Base-by-base conservation (phyloP, 2,329 filamentous ascomycete species). In the Nannizziopsis barbatae region DNA sequence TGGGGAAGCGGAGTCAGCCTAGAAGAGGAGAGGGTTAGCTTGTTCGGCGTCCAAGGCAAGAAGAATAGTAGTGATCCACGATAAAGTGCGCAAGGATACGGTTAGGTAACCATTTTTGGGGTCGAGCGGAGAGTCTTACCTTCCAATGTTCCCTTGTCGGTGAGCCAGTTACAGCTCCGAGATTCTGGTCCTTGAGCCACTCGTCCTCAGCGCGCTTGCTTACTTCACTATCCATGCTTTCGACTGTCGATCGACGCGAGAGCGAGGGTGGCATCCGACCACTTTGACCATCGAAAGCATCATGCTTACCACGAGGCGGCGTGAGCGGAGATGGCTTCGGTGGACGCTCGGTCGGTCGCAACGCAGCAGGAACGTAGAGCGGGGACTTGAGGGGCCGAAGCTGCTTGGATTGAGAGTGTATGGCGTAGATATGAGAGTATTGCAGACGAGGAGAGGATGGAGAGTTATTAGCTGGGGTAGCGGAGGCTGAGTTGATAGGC, bases 141-240 rank as follows among this genome's bases (percentile, higher is more conserved):
- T 82, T 80, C 79, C 79, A 83, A 63, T 82, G 79, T 50, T 79
- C 76, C 51, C 74, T 71, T 5, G 77, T 81, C 3, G 79, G 79
- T 14, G 71, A 68, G 4, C 79, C 79, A 11, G 75, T 76, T 3
- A 80, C 74, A 39, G 73, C 68, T 17, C 75, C 76, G 42, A 77
- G 63, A 36, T 75, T 71, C 50, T 71, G 68, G 42, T 69, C 68
- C 51, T 73, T 71, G 58, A 71, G 67, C 68, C 71, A 75, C 53
- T 75, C 73, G 49, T 75, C 68, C 56, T 72, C 73, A 42, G 71
- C 68, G 43, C 73, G 60, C 55, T 73, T 71, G 52, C 69, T 70
- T 50, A 74, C 62, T 12, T 64, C 62, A 47, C 61, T 66, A 49
- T 60, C 62, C 50, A 67, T 59, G 54, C 64, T 65, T 38, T 68